Percentiles rank a stretch among this genome's conserved stretches.
Evolutionary conservation across 495 filamentous ascomycete genomes (phyloP).

Genomic region (Xylaria scruposa): DNA sequence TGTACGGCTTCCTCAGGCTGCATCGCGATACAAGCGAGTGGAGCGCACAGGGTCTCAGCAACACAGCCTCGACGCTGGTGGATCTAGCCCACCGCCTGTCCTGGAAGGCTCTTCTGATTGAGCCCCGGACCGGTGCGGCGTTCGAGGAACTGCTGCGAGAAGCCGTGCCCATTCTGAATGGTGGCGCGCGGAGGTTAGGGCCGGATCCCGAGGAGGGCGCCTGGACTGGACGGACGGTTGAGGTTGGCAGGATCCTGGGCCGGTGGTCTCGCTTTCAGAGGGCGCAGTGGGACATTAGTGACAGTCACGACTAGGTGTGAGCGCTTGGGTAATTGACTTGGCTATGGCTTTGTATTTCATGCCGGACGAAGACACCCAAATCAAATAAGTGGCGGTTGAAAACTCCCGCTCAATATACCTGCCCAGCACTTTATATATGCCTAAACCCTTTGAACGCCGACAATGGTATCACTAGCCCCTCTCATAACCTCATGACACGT

Average conservation of each 20-base stretch:
- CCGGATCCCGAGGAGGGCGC: conserved; percentile 59
- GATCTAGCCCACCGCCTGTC: conserved; percentile 63
- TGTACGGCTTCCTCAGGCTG: conserved; percentile 70
- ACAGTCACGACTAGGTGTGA: conserved; percentile 34
- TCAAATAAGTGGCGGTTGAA: not conserved
- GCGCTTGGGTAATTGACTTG: not conserved
- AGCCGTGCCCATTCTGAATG: conserved; percentile 68
- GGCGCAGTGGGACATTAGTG: conserved; percentile 39
- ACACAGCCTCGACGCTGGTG: conserved; percentile 69
- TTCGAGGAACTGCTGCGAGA: conserved; percentile 57
- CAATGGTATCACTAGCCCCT: conserved; percentile 36
- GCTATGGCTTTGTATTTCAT: not conserved
- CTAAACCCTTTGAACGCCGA: conserved; percentile 38
- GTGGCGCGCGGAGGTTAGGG: conserved; percentile 53
- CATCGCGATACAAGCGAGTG: conserved; percentile 80
- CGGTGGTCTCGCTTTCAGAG: conserved; percentile 75
- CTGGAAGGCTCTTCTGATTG: conserved; percentile 44
- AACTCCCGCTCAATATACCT: not conserved
- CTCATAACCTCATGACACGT: conserved; percentile 36
- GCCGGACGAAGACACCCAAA: not conserved
- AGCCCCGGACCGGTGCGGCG: conserved; percentile 30
- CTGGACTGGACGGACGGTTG: conserved; percentile 72
- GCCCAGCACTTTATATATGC: not conserved
- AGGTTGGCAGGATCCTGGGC: conserved; percentile 65
- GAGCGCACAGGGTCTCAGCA: conserved; percentile 80